Evolutionary conservation across 2,329 filamentous ascomycete genomes (phyloP).

Genomic region (Gyromitra esculenta): DNA sequence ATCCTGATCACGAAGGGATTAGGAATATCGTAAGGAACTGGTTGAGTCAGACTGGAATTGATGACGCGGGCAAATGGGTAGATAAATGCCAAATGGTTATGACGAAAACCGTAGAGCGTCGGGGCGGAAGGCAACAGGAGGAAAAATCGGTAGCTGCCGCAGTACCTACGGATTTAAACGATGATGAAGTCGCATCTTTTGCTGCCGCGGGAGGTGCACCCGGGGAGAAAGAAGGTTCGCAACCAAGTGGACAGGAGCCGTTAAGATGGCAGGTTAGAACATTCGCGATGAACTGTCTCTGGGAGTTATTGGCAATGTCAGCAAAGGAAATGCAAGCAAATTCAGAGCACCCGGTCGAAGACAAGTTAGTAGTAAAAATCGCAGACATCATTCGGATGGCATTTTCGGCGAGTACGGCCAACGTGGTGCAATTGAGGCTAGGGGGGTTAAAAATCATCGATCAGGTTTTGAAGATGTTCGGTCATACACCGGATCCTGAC

Average conservation of each 20-base stretch:
- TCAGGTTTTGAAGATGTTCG: constrained; percentile 93
- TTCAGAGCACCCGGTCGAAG: constrained; percentile 79
- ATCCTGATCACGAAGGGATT: constrained; percentile 80
- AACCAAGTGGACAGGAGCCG: constrained; percentile 77
- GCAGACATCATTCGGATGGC: constrained; percentile 96
- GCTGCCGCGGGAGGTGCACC: constrained; percentile 74
- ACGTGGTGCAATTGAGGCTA: constrained; percentile 86
- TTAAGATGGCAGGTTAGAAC: constrained; percentile 94
- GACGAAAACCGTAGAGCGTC: constrained; percentile 77
- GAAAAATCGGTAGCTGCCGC: constrained; percentile 62
- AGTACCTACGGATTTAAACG: constrained; percentile 79
- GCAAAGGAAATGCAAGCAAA: constrained; percentile 80
- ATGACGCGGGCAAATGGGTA: constrained; percentile 84
- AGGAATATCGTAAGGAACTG: constrained; percentile 89
- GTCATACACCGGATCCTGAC: constrained; percentile 92
- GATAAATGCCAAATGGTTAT: constrained; percentile 87
- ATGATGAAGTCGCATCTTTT: constrained; percentile 97
- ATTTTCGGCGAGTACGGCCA: constrained; percentile 95
- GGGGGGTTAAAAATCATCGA: constrained; percentile 95
- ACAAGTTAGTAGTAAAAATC: constrained; percentile 80
- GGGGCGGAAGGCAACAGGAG: constrained; percentile 67
- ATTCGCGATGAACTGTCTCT: constrained; percentile 89
- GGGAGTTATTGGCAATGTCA: constrained; percentile 81
- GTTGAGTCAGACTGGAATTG: constrained; percentile 87
- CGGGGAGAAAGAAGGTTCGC: constrained; percentile 67